Evolutionary conservation across 306 rosid species (phyloP).

Genomic region (Begonia masoniana): DNA sequence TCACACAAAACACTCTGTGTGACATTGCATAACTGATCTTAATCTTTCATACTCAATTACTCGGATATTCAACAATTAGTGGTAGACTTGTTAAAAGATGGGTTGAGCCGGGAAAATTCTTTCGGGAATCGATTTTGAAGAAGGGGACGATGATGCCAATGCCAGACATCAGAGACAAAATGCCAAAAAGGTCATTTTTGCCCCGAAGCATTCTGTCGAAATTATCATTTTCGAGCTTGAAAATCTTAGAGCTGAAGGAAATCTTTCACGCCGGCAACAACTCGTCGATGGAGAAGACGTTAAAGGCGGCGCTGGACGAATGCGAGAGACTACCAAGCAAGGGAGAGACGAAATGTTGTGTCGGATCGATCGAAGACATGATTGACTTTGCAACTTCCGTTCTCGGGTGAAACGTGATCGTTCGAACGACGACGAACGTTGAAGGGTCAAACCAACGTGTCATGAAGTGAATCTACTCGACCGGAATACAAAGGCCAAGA

Average conservation of each 20-base stretch:
- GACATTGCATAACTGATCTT: too few species aligned
- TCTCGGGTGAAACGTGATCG: constrained; percentile 60
- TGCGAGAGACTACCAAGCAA: constrained; percentile 70
- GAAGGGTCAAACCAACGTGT: constrained; percentile 51
- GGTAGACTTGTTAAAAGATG: constrained; percentile 57
- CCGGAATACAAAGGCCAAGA: constrained; percentile 36
- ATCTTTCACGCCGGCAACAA: constrained; percentile 65
- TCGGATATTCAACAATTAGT: constrained; percentile 28
- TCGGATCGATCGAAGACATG: constrained; percentile 82
- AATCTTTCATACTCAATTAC: too few species aligned
- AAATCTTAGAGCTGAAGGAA: constrained; percentile 36
- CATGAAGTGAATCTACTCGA: constrained; percentile 61
- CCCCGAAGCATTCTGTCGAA: constrained; percentile 68
- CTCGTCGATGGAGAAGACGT: constrained; percentile 67
- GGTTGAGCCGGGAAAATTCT: constrained; percentile 94
- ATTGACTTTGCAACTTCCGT: constrained; percentile 75
- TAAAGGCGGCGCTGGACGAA: constrained; percentile 43
- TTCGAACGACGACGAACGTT: constrained; percentile 44
- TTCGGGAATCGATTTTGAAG: constrained; percentile 60
- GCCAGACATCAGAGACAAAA: constrained; percentile 80
- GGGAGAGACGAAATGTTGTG: constrained; percentile 88
- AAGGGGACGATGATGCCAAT: constrained; percentile 65
- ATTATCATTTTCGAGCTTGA: constrained; percentile 67
- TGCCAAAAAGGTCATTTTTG: constrained; percentile 86
- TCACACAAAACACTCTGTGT: too few species aligned